These are phyloP conservation scores for Hypoxylon lienhwacheense DNA, from an alignment of 495 filamentous ascomycete species.

Conservation along the genomic window DNA sequence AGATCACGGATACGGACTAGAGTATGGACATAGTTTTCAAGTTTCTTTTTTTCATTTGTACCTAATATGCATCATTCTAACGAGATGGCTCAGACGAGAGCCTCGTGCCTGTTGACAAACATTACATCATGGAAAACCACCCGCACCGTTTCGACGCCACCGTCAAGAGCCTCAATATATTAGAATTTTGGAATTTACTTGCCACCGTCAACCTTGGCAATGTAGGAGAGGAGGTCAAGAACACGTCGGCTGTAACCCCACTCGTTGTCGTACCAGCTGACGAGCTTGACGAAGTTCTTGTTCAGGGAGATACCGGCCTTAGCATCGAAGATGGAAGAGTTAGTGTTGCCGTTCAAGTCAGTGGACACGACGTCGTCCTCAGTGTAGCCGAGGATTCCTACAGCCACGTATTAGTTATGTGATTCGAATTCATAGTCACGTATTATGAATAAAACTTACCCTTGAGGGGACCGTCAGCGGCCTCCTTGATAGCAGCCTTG, in stretches of 20 bases:
- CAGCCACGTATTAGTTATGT: conserved; percentile 39
- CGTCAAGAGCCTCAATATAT: conserved; percentile 45
- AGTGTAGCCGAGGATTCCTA: conserved; percentile 89
- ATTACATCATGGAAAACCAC: conserved; percentile 20
- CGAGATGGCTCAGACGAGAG: conserved; percentile 16
- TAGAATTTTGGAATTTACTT: conserved; percentile 61
- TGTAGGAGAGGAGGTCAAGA: conserved; percentile 90
- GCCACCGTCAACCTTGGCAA: conserved; percentile 77
- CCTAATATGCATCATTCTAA: conserved; percentile 15
- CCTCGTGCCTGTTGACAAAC: conserved; percentile 17
- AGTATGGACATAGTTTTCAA: too few relatives aligned
- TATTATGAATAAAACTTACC: conserved; percentile 55
- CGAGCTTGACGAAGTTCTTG: conserved; percentile 97
- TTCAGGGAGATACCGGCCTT: conserved; percentile 99
- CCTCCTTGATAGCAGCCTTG: conserved; percentile 88
- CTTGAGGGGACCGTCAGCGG: conserved; percentile 80
- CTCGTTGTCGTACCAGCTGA: conserved; percentile 92
- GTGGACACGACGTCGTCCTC: conserved; percentile 96
- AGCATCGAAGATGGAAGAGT: conserved; percentile 98
- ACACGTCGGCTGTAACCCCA: conserved; percentile 98
- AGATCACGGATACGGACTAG: background rate
- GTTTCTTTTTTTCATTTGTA: conserved; percentile 18
- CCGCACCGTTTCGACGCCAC: conserved; percentile 19
- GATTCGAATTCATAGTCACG: background rate
- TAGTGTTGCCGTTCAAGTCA: conserved; percentile 86